These are phyloP conservation scores for Candida jianshihensis DNA, from an alignment of 805 yeast species.

Conservation along the genomic window DNA sequence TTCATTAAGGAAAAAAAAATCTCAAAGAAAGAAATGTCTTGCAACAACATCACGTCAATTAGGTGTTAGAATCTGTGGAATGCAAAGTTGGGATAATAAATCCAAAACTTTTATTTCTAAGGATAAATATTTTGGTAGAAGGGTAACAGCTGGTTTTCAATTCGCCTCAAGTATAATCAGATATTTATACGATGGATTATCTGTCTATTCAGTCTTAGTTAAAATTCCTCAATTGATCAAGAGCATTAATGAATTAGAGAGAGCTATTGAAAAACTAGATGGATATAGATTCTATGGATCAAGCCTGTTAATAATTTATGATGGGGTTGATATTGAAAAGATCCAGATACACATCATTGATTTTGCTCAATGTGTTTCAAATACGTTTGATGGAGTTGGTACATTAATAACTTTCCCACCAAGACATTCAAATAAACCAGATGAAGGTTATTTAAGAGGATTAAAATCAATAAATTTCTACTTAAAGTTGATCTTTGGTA, in stretches of 20 bases:
- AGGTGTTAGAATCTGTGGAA: constrained; percentile 93
- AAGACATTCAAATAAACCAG: constrained; percentile 52
- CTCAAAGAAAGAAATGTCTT: constrained; percentile 78
- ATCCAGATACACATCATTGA: constrained; percentile 74
- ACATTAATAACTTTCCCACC: constrained; percentile 63
- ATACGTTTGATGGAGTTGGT: constrained; percentile 39
- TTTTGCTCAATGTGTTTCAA: constrained; percentile 88
- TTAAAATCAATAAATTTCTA: constrained; percentile 64
- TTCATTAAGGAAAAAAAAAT: constrained; percentile 53
- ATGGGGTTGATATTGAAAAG: constrained; percentile 39
- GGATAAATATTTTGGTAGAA: constrained; percentile 91
- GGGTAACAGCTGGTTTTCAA: constrained; percentile 60
- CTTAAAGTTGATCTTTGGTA: constrained; percentile 54
- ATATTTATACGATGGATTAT: constrained; percentile 72
- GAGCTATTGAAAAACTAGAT: constrained; percentile 45
- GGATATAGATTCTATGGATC: constrained; percentile 92
- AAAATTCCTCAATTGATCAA: constrained; percentile 64
- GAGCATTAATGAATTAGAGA: constrained; percentile 51
- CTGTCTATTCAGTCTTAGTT: constrained; percentile 47
- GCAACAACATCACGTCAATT: constrained; percentile 72
- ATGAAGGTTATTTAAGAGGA: constrained; percentile 83
- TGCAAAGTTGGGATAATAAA: constrained; percentile 69
- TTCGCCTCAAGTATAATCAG: constrained; percentile 70
- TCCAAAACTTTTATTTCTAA: constrained; percentile 48
- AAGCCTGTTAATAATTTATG: constrained; percentile 82